A percentile compares a stretch with the other conserved stretches of the same genome.
Evolutionary conservation across 768 basidiomycete species (phyloP).

Genomic region (Austroboletus festivus): DNA sequence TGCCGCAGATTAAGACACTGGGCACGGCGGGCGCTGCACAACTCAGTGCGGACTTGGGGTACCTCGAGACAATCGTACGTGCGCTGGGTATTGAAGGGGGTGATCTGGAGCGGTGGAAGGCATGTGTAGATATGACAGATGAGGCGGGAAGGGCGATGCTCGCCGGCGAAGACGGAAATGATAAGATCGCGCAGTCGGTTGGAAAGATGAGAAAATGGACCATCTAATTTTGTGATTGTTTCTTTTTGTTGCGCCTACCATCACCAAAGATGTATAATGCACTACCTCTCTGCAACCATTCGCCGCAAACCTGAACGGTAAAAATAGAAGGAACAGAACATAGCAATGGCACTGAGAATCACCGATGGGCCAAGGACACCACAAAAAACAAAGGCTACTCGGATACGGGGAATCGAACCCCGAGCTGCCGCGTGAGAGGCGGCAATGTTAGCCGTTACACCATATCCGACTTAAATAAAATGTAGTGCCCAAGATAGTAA

Average conservation of each 20-base stretch:
- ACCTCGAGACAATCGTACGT: slow-evolving; percentile 85
- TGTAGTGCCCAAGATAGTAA: too few species aligned
- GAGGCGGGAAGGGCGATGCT: slow-evolving; percentile 30
- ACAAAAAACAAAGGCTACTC: neutral
- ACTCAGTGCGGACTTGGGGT: slow-evolving; percentile 81
- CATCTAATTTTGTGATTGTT: neutral
- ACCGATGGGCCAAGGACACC: too few species aligned
- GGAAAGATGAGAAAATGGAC: slow-evolving; percentile 35
- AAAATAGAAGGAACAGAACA: too few species aligned
- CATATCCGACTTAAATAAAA: slow-evolving; percentile 40
- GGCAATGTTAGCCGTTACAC: slow-evolving; percentile 69
- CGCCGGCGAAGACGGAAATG: slow-evolving; percentile 17
- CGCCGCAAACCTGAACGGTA: too few species aligned
- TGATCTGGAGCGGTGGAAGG: slow-evolving; percentile 78
- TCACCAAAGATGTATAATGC: too few species aligned
- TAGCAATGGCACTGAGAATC: too few species aligned
- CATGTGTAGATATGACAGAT: slow-evolving; percentile 61
- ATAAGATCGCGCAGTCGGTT: slow-evolving; percentile 17
- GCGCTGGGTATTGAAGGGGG: slow-evolving; percentile 87
- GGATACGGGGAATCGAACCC: slow-evolving; percentile 31
- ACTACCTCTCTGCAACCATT: too few species aligned
- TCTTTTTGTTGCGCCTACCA: neutral
- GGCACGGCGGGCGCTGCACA: slow-evolving; percentile 73
- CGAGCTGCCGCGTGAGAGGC: slow-evolving; percentile 54
- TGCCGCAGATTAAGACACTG: slow-evolving; percentile 70